Evolutionary conservation across 2,329 filamentous ascomycete genomes (phyloP).

Genomic region (Trichophyton simii): DNA sequence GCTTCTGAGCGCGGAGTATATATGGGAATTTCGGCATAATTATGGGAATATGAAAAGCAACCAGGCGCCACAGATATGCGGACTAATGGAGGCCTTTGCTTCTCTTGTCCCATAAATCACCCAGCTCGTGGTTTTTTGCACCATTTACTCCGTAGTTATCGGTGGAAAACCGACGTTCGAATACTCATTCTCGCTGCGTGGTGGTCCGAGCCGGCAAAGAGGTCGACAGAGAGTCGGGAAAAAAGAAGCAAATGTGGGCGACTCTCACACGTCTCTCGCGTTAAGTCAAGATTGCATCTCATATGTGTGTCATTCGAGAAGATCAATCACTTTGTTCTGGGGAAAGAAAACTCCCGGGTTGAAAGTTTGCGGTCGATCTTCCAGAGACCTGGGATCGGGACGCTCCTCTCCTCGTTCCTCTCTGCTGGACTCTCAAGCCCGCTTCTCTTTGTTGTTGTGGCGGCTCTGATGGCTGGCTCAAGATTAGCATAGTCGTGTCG

Average conservation of each 20-base stretch:
- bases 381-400: background rate
- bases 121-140: no score
- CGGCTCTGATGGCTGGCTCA: background rate
- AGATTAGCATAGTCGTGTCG: background rate
- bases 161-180: no score
- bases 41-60: background rate
- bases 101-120: background rate
- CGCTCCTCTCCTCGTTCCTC: background rate
- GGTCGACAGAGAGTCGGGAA: background rate
- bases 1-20: background rate
- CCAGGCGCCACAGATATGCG: background rate
- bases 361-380: slow-evolving; percentile 2
- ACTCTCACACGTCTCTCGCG: background rate
- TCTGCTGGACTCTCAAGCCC: background rate
- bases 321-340: background rate
- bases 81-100: no score
- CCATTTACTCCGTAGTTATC: no score
- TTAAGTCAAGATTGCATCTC: background rate
- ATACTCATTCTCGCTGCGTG: no score
- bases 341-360: background rate
- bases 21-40: background rate
- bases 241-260: background rate
- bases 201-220: background rate
- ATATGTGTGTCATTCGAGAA: background rate
- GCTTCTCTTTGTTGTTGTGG: background rate